phyloP scores from a whole-genome alignment of 495 filamentous ascomycete species.

The Alectoria sarmentosa region DNA sequence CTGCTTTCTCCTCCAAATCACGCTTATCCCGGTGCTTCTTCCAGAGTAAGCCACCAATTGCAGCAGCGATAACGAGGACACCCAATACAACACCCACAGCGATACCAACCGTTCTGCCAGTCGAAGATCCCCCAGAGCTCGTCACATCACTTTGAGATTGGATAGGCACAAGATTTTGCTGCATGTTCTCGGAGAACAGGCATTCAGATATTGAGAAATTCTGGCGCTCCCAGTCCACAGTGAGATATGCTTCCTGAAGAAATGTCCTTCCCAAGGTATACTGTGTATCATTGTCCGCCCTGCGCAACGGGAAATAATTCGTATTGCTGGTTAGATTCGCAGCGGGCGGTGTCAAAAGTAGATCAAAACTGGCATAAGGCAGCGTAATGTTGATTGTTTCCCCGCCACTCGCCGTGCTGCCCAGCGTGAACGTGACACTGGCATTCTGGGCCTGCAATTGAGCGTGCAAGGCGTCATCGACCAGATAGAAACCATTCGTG shows the following conservation, averaged over 20 bases:
- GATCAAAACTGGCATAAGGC: slow-evolving; percentile 49
- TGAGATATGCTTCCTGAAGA: slow-evolving; percentile 46
- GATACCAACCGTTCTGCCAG: slow-evolving; percentile 20
- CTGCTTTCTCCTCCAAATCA: slow-evolving; percentile 1
- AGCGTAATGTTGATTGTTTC: slow-evolving; percentile 41
- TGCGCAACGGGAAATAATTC: slow-evolving; percentile 47
- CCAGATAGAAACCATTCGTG: slow-evolving; percentile 40
- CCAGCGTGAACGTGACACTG: slow-evolving; percentile 46
- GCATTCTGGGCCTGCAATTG: slow-evolving; percentile 40
- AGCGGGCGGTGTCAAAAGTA: slow-evolving; percentile 24
- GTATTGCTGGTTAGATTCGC: slow-evolving; percentile 28
- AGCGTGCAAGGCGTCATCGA: slow-evolving; percentile 40
- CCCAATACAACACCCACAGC: slow-evolving; percentile 23
- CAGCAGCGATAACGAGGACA: slow-evolving; percentile 16
- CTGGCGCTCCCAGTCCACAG: slow-evolving; percentile 27
- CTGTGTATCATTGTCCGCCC: slow-evolving; percentile 43
- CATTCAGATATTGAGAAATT: slow-evolving; percentile 27
- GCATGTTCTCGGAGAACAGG: slow-evolving; percentile 8
- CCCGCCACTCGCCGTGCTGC: slow-evolving; percentile 34
- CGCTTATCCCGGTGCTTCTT: slow-evolving; percentile 4
- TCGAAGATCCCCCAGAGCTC: slow-evolving; percentile 14
- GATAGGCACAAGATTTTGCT: slow-evolving; percentile 19
- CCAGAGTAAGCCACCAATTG: slow-evolving; percentile 13
- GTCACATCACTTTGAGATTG: slow-evolving; percentile 6
- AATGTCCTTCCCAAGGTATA: slow-evolving; percentile 51